Percentiles rank a stretch among this genome's conserved stretches.
Evolutionary conservation across 116 monocot genomes (phyloP).

Genomic region (Papilionanthe hybrid): DNA sequence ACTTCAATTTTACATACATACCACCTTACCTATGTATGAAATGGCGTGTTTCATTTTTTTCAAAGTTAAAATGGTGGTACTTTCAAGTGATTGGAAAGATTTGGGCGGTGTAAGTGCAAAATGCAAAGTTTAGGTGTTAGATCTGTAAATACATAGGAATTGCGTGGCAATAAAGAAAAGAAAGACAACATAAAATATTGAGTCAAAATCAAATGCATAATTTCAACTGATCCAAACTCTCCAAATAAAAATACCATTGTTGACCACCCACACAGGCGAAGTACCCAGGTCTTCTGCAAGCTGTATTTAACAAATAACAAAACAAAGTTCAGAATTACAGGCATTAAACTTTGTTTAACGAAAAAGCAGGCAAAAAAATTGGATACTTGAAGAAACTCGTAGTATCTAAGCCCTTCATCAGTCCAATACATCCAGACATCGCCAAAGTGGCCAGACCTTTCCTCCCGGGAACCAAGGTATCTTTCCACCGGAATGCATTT

Average conservation of each 20-base stretch:
- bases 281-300: slow-evolving; percentile 92
- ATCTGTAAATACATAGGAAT: too few relatives aligned
- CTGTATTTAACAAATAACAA: slow-evolving; percentile 29
- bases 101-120: too few relatives aligned
- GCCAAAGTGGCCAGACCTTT: slow-evolving; percentile 95
- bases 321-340: neutral
- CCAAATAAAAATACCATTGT: slow-evolving; percentile 61
- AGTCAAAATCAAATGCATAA: neutral
- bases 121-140: too few relatives aligned
- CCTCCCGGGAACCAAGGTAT: slow-evolving; percentile 89
- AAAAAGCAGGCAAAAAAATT: neutral
- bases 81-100: too few relatives aligned
- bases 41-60: too few relatives aligned
- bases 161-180: neutral
- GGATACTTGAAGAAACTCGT: slow-evolving; percentile 85
- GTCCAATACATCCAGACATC: slow-evolving; percentile 99
- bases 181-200: neutral
- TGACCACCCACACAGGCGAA: slow-evolving; percentile 82
- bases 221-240: neutral
- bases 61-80: too few relatives aligned
- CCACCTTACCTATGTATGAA: too few relatives aligned
- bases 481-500: slow-evolving; percentile 96
- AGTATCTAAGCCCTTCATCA: slow-evolving; percentile 96
- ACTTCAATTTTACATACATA: too few relatives aligned
- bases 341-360: too few relatives aligned